Percentiles rank a stretch among this genome's conserved stretches.
Conservation (phyloP, 306 rosid genomes). For the Boehmeria nivea region DNA sequence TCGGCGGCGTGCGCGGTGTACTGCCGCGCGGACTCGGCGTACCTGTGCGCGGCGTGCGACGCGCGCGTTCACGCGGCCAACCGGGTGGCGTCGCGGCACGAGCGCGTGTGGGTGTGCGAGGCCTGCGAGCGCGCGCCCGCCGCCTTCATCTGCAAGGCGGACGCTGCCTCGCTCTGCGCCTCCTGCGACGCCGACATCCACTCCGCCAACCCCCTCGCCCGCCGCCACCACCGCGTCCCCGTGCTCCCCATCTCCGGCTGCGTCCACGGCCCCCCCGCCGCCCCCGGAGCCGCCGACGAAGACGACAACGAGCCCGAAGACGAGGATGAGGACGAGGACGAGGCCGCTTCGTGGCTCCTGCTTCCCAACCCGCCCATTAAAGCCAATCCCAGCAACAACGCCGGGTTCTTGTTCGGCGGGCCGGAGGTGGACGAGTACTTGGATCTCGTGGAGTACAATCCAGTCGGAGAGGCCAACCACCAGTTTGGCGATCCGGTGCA, state of each 20-base stretch:
- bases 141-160: constrained; percentile 78
- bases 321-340: constrained; percentile 58
- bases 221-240: constrained; percentile 93
- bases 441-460: constrained; percentile 71
- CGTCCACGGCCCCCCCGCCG: constrained; percentile 29
- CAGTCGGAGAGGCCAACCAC: constrained; percentile 35
- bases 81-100: constrained; percentile 72
- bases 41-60: constrained; percentile 58
- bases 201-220: constrained; percentile 83
- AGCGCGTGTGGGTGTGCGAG: constrained; percentile 84
- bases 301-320: constrained; percentile 31
- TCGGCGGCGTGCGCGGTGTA: constrained; percentile 48
- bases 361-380: constrained; percentile 49
- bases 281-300: constrained; percentile 33
- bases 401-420: constrained; percentile 52
- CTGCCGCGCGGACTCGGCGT: constrained; percentile 62
- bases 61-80: constrained; percentile 50
- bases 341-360: constrained; percentile 86
- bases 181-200: constrained; percentile 84
- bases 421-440: constrained; percentile 76
- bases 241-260: constrained; percentile 58
- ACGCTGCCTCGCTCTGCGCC: constrained; percentile 77
- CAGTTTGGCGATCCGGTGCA: neutral
- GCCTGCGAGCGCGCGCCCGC: constrained; percentile 89
- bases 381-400: too few species aligned